Conservation (phyloP, 768 basidiomycete species). For the Suillus fuscotomentosus region DNA sequence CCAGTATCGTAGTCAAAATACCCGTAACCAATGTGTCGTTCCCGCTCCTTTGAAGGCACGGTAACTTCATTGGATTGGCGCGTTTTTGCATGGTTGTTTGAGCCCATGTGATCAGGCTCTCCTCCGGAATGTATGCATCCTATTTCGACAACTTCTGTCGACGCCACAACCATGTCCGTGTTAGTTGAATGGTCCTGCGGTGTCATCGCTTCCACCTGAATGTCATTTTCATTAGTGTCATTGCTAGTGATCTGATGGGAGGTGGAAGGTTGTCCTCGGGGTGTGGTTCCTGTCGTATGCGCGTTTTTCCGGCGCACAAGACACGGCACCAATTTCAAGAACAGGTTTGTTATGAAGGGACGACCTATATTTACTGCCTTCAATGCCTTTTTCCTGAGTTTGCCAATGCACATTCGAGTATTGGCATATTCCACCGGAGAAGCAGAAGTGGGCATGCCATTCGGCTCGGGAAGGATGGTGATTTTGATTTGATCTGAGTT, state of each 20-base stretch:
- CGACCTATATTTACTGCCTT: neutral
- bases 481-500: neutral
- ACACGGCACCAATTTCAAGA: neutral
- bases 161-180: neutral
- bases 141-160: neutral
- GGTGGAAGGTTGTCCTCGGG: neutral
- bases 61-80: neutral
- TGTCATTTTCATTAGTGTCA: neutral
- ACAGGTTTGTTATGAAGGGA: neutral
- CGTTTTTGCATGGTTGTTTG: neutral
- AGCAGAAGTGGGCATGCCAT: neutral
- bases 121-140: neutral
- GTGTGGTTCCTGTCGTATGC: neutral
- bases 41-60: neutral
- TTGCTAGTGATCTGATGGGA: neutral
- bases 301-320: neutral
- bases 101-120: neutral
- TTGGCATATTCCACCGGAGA: neutral
- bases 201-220: neutral
- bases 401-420: neutral
- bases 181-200: neutral
- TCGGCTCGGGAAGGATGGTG: neutral
- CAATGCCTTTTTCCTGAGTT: neutral
- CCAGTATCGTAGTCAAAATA: constrained; percentile 3
- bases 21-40: constrained; percentile 2